These are phyloP conservation scores for Kwoniella pini DNA, from an alignment of 768 basidiomycete species.

Conservation along the genomic window DNA sequence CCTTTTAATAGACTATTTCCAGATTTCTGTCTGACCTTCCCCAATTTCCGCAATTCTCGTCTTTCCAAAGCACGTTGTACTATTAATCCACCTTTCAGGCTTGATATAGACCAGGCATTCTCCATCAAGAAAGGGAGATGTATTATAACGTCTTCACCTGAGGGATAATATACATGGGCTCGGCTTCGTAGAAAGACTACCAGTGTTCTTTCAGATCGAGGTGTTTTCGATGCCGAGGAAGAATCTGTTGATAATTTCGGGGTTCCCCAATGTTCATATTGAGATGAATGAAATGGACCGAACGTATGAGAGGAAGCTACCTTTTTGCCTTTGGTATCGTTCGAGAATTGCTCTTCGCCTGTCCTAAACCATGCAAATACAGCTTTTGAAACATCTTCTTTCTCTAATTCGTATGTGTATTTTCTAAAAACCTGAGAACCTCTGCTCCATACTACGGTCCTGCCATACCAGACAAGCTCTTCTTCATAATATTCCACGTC, in stretches of 20 bases:
- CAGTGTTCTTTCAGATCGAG: slow-evolving; percentile 32
- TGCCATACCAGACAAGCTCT: slow-evolving; percentile 50
- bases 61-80: slow-evolving; percentile 46
- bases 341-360: background rate
- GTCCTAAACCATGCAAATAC: slow-evolving; percentile 48
- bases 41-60: slow-evolving; percentile 27
- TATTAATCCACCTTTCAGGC: slow-evolving; percentile 37
- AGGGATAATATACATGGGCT: slow-evolving; percentile 44
- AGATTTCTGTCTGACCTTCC: slow-evolving; percentile 13
- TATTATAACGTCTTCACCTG: slow-evolving; percentile 44
- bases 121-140: slow-evolving; percentile 48
- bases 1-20: slow-evolving; percentile 20
- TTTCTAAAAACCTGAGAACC: slow-evolving; percentile 43
- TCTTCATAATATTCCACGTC: slow-evolving; percentile 32
- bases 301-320: slow-evolving; percentile 16
- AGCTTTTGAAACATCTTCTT: slow-evolving; percentile 40
- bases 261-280: slow-evolving; percentile 22
- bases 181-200: slow-evolving; percentile 47
- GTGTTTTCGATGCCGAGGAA: background rate
- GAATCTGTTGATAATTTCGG: slow-evolving; percentile 13
- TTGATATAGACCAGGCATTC: slow-evolving; percentile 34
- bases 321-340: slow-evolving; percentile 4
- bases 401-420: slow-evolving; percentile 44
- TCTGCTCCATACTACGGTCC: slow-evolving; percentile 48
- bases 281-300: slow-evolving; percentile 36